Percentiles rank a stretch among this genome's conserved stretches.
These are phyloP conservation scores for Diospyros kaki DNA, from an alignment of 148 eudicot genomes.

Conservation along the genomic window DNA sequence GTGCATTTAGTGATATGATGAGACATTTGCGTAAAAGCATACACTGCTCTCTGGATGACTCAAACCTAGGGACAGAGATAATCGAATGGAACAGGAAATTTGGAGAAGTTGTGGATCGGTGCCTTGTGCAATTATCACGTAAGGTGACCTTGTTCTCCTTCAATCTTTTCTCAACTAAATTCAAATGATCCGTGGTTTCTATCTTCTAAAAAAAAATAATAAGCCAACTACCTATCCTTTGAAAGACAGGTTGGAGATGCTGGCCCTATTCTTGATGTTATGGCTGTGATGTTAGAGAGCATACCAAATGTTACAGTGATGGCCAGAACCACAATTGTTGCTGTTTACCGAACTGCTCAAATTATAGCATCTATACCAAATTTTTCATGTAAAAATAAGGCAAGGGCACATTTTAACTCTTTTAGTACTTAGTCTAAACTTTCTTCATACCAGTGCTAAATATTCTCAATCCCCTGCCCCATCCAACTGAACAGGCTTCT, in stretches of 20 bases:
- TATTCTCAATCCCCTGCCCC: background rate
- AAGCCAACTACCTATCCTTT: conserved; percentile 6
- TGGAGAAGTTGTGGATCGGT: conserved; percentile 42
- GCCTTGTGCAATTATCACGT: conserved; percentile 40
- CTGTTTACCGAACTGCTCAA: conserved; percentile 59
- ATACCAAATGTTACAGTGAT: conserved; percentile 40
- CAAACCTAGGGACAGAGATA: conserved; percentile 46
- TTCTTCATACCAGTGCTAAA: background rate
- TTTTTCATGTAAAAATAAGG: conserved; percentile 51
- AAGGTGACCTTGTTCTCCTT: conserved; percentile 29
- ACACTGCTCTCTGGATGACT: conserved; percentile 52
- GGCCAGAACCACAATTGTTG: conserved; percentile 52
- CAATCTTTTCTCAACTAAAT: background rate
- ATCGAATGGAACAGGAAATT: conserved; percentile 42
- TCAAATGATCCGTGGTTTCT: background rate
- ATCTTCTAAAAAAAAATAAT: background rate
- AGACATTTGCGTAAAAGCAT: conserved; percentile 76
- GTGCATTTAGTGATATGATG: conserved; percentile 75
- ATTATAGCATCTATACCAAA: conserved; percentile 54
- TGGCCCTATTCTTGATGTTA: conserved; percentile 56
- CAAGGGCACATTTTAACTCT: conserved; percentile 8
- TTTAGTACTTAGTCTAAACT: background rate
- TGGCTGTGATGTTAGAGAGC: conserved; percentile 62
- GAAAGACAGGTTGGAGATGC: conserved; percentile 59
- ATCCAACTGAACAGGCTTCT: background rate